Percentiles rank a stretch among this genome's conserved stretches.
Conservation (phyloP, 305 asterid species). For the Andrographis paniculata region DNA sequence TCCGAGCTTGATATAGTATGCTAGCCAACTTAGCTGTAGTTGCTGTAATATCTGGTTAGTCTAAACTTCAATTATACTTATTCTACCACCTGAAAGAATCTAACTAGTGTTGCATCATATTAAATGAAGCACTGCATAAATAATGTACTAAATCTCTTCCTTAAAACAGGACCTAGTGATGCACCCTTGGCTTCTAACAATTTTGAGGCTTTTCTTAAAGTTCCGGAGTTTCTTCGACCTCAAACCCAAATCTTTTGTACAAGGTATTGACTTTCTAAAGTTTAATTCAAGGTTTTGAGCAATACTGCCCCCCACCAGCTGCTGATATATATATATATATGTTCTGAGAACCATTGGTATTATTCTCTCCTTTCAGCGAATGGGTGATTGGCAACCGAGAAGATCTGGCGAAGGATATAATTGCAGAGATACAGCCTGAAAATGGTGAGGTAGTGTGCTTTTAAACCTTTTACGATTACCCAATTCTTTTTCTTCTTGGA, state of each 20-base stretch:
- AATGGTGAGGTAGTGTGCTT: conserved; percentile 83
- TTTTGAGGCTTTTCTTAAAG: conserved; percentile 95
- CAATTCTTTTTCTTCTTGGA: conserved; percentile 6
- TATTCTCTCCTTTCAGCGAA: conserved; percentile 50
- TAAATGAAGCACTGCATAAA: neutral
- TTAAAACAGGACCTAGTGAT: conserved; percentile 80
- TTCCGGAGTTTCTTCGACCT: conserved; percentile 88
- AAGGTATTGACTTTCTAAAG: conserved; percentile 39
- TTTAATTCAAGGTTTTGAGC: conserved; percentile 6
- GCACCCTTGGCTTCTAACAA: conserved; percentile 90
- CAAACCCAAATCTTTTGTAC: conserved; percentile 96
- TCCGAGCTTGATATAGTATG: conserved; percentile 14
- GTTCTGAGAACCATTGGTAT: neutral
- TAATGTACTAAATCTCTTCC: conserved; percentile 15
- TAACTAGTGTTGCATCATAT: neutral
- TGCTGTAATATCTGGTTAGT: conserved; percentile 8
- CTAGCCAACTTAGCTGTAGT: conserved; percentile 12
- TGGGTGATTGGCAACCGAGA: conserved; percentile 99
- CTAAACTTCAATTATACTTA: conserved; percentile 3
- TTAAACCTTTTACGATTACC: neutral
- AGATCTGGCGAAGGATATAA: conserved; percentile 81
- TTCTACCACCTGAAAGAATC: neutral
- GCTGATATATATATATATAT: too few relatives aligned
- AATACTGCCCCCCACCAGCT: neutral
- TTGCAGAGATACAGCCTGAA: conserved; percentile 89